Evolutionary conservation across 495 filamentous ascomycete genomes (phyloP), one percentile per base, ranked within the genome.

Genomic region (Acidomyces sp.): DNA sequence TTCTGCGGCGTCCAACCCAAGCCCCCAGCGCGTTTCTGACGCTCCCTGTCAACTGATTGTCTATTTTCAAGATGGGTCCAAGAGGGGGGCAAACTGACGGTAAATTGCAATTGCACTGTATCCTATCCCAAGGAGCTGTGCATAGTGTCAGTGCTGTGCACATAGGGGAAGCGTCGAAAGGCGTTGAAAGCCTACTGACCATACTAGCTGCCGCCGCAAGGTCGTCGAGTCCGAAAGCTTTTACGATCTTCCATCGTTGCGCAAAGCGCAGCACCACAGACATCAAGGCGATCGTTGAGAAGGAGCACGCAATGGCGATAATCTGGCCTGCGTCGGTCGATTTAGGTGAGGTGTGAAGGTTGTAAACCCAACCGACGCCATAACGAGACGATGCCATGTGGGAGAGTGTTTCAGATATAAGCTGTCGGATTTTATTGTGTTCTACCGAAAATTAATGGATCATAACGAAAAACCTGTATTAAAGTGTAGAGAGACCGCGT

Each of bases 281-380:
- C 4, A 42, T 12, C 3, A 34, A 3, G 5, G 39, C 6, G 3
- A 42, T 24, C 2, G 11, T 13, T 3, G 39, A 42, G 11, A 42
- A 34, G 9, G 18, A 19, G 3, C 16, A 18, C 2, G 39, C 39
- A n/a, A 42, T 33, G 6, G 39, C 39, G 20, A 42, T 34, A 31
- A 42, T 34, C 19, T 30, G 22, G 3, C 24, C 16, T 13, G 39
- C 39, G 12, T 42, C 39, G 3, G 39, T 17, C 6, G 28, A 24
- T 2, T 4, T 9, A 20, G 39, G 39, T n/a, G 18, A 11, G 12
- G 28, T 22, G 4, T 34, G 16, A 2, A 42, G 39, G 19, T 35
- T 35, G 20, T 42, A 30, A 4, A 42, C 39, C 39, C 39, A 42
- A 16, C 39, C 39, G 18, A 26, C 39, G 20, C 22, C 20, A 17